These are phyloP conservation scores for Neoascochyta sp. DNA, from an alignment of 2,329 filamentous ascomycete genomes.

Conservation along the genomic window DNA sequence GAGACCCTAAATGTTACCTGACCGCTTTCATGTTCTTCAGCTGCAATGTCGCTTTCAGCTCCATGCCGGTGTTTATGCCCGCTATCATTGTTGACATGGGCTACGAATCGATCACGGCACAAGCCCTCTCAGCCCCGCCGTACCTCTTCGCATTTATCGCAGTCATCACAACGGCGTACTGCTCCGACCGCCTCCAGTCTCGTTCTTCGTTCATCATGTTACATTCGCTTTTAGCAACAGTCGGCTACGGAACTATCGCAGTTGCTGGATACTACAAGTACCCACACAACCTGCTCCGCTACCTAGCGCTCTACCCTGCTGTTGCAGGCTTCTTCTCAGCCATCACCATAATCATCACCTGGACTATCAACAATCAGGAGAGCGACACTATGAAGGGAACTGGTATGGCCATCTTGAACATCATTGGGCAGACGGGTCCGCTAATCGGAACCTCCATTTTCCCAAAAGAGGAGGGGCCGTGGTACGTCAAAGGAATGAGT, in stretches of 20 bases:
- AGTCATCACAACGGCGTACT: slow-evolving; percentile 67
- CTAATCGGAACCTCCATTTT: slow-evolving; percentile 55
- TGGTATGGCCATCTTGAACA: slow-evolving; percentile 75
- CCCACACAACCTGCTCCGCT: slow-evolving; percentile 49
- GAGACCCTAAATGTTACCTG: slow-evolving; percentile 68
- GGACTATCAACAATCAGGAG: slow-evolving; percentile 82
- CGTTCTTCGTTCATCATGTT: slow-evolving; percentile 65
- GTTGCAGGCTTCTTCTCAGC: slow-evolving; percentile 79
- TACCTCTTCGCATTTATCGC: slow-evolving; percentile 71
- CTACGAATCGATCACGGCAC: slow-evolving; percentile 62
- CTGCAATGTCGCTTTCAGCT: slow-evolving; percentile 83
- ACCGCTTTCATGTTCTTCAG: slow-evolving; percentile 82
- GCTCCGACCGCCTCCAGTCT: slow-evolving; percentile 63
- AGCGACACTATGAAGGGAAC: slow-evolving; percentile 66
- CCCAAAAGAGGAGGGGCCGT: slow-evolving; percentile 49
- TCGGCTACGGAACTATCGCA: slow-evolving; percentile 59
- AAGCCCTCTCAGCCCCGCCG: slow-evolving; percentile 77
- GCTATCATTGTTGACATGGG: slow-evolving; percentile 76
- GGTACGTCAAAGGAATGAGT: slow-evolving; percentile 49
- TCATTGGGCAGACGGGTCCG: slow-evolving; percentile 77
- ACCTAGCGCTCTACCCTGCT: slow-evolving; percentile 74
- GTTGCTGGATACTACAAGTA: slow-evolving; percentile 50
- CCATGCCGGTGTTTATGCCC: slow-evolving; percentile 81
- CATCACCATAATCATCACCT: slow-evolving; percentile 79
- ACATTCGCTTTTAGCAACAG: slow-evolving; percentile 64